These are phyloP conservation scores for Drosera capensis DNA, from an alignment of 148 eudicot species.

Conservation along the genomic window DNA sequence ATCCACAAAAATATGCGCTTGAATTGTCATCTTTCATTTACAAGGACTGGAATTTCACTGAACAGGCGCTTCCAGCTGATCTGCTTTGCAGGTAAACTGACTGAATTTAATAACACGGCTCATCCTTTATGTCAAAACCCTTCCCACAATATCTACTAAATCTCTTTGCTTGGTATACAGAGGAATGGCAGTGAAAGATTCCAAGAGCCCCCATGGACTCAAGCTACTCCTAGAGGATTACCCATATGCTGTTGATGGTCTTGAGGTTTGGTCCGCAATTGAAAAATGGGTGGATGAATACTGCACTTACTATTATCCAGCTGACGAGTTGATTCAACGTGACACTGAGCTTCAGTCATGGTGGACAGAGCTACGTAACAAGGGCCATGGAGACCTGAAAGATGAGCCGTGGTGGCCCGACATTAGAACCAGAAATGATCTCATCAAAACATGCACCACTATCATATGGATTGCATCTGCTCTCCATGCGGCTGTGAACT, in stretches of 20 bases:
- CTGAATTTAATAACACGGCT: too few relatives aligned
- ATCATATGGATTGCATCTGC: conserved; percentile 80
- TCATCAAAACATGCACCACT: conserved; percentile 32
- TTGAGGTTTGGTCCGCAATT: conserved; percentile 20
- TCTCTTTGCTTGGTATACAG: conserved; percentile 3
- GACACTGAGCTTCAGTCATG: conserved; percentile 13
- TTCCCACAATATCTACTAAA: neutral
- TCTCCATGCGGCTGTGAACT: conserved; percentile 71
- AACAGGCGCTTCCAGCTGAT: conserved; percentile 59
- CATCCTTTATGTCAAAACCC: too few relatives aligned
- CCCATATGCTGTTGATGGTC: conserved; percentile 26
- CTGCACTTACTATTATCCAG: conserved; percentile 7
- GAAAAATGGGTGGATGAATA: conserved; percentile 14
- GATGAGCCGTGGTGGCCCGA: conserved; percentile 60
- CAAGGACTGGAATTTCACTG: conserved; percentile 53
- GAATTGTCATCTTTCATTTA: conserved; percentile 58
- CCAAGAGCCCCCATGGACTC: conserved; percentile 12
- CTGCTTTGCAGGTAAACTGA: conserved; percentile 56
- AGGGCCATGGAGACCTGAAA: conserved; percentile 43
- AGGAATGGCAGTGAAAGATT: conserved; percentile 7
- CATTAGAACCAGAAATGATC: conserved; percentile 33
- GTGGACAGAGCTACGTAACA: conserved; percentile 11
- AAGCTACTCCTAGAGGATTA: conserved; percentile 19
- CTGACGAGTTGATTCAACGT: conserved; percentile 1
- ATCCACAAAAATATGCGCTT: conserved; percentile 50